Evolutionary conservation across 2,329 filamentous ascomycete genomes (phyloP), one percentile per base, ranked within the genome.

Genomic region (Aspergillus versicolor): DNA sequence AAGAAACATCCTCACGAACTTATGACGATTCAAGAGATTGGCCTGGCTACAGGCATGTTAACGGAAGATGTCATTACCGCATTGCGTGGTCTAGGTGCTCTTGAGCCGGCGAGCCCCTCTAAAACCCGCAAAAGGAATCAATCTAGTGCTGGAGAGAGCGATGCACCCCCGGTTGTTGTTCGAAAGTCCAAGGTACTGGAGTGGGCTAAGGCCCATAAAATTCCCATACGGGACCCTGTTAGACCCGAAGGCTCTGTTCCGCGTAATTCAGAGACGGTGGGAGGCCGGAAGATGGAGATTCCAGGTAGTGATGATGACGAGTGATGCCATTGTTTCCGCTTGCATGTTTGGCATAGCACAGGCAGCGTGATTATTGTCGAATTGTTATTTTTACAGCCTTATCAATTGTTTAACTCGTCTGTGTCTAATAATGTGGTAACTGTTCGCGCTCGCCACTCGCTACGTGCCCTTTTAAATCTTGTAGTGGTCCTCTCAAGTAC

Each of bases 61-160:
- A 82, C 84, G 0, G 93, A 97, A 43, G 93, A 97, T 74, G 91
- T 93, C 57, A 82, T 96, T 43, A 80, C 80, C 1, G 87, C 91
- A 22, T 77, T 97, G 53, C 85, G 89, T 59, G 87, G 91, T 57
- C 96, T 97, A 91, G 87, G 83, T 8, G 77, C 94, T 37, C 79
- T 88, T 46, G 81, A 84, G 60, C 70, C 71, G 19, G 77, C 76
- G 57, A 79, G 79, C 64, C 77, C 69, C 15, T 70, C 47, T 73
- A 86, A 73, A 79, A 88, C 67, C 83, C 63, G 82, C 77, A 69
- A 71, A 76, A 72, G 77, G 77, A 75, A 40, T 17, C 65, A 70
- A 27, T 56, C 65, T 17, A 59, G 60, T 9, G n/a, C 22, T 5
- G 49, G 48, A 9, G 57, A 65, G 19, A 63, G 67, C 4, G 60